Evolutionary conservation across 1,139 yeast genomes (phyloP).

Genomic region (Protomyces pachydermus): DNA sequence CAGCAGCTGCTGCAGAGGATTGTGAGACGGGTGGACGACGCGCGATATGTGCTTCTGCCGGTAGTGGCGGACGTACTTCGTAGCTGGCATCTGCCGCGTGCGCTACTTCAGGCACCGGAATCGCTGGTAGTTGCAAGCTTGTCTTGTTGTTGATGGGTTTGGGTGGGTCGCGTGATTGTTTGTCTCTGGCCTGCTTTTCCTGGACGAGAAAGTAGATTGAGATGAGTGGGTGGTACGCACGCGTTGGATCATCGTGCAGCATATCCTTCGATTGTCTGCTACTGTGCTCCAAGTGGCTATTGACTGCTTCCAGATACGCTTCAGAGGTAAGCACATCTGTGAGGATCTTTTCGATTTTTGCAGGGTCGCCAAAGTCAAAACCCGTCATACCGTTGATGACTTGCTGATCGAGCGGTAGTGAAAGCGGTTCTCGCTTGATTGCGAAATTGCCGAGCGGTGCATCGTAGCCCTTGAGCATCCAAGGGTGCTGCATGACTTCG

Average conservation of each 20-base stretch:
- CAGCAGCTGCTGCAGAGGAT: background rate
- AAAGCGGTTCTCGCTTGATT: slow-evolving; percentile 71
- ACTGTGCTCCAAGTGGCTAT: slow-evolving; percentile 48
- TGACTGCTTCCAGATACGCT: slow-evolving; percentile 61
- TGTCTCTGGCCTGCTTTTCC: slow-evolving; percentile 65
- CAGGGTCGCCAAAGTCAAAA: slow-evolving; percentile 69
- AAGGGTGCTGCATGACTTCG: slow-evolving; percentile 82
- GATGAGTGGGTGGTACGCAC: slow-evolving; percentile 80
- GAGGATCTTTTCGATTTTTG: slow-evolving; percentile 56
- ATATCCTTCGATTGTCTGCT: background rate
- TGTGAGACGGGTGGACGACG: background rate
- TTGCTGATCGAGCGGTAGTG: slow-evolving; percentile 63
- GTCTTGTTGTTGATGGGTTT: background rate
- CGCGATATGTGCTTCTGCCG: background rate
- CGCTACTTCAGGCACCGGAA: slow-evolving; percentile 10
- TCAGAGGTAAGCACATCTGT: slow-evolving; percentile 57
- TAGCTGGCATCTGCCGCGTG: slow-evolving; percentile 16
- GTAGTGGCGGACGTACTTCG: slow-evolving; percentile 1
- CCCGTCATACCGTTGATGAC: slow-evolving; percentile 72
- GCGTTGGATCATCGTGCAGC: slow-evolving; percentile 30
- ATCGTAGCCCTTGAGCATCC: slow-evolving; percentile 91
- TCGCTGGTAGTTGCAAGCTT: slow-evolving; percentile 16
- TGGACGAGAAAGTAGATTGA: slow-evolving; percentile 81
- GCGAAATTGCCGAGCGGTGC: slow-evolving; percentile 64
- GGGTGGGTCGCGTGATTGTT: background rate